These are phyloP conservation scores for Cystofilobasidium ferigula DNA, from an alignment of 768 basidiomycete genomes.

Conservation along the genomic window DNA sequence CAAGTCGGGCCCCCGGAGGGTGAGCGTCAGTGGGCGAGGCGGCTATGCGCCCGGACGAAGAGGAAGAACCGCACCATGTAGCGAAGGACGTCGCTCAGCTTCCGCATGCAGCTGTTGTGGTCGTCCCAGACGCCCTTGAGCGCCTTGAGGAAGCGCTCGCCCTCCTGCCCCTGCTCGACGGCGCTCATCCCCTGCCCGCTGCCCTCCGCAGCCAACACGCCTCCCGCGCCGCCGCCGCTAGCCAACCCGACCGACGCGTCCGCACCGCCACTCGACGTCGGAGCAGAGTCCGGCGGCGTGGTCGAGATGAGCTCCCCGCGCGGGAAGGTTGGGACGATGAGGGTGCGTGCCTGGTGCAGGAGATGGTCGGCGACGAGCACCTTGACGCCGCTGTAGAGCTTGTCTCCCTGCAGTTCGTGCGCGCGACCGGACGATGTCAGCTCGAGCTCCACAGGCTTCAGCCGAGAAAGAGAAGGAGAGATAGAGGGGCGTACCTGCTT, in stretches of 20 bases:
- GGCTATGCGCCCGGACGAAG: not conserved
- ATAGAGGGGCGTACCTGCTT: conserved; percentile 41
- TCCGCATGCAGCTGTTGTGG: conserved; percentile 75
- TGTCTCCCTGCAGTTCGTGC: conserved; percentile 49
- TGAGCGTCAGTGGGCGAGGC: not conserved
- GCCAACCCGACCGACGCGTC: not conserved
- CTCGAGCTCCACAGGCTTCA: not conserved
- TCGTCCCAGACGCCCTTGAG: conserved; percentile 83
- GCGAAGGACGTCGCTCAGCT: conserved; percentile 77
- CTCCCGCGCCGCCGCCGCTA: not conserved
- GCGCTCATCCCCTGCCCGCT: conserved; percentile 30
- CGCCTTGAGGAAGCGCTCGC: conserved; percentile 72
- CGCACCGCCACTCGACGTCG: not conserved
- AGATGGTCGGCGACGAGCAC: conserved; percentile 72
- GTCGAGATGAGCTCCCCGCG: conserved; percentile 21
- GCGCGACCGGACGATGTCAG: not conserved
- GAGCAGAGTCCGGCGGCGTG: not conserved
- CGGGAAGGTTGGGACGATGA: conserved; percentile 75
- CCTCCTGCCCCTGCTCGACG: conserved; percentile 66
- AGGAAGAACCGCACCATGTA: conserved; percentile 66
- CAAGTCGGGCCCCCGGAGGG: not conserved
- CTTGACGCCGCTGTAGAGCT: conserved; percentile 74
- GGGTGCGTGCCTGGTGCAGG: conserved; percentile 58
- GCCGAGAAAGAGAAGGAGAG: not conserved
- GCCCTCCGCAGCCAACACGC: not conserved